Percentiles rank a stretch among this genome's conserved stretches.
Evolutionary conservation across 495 filamentous ascomycete species (phyloP).

Genomic region (Podospora pseudoanserina): DNA sequence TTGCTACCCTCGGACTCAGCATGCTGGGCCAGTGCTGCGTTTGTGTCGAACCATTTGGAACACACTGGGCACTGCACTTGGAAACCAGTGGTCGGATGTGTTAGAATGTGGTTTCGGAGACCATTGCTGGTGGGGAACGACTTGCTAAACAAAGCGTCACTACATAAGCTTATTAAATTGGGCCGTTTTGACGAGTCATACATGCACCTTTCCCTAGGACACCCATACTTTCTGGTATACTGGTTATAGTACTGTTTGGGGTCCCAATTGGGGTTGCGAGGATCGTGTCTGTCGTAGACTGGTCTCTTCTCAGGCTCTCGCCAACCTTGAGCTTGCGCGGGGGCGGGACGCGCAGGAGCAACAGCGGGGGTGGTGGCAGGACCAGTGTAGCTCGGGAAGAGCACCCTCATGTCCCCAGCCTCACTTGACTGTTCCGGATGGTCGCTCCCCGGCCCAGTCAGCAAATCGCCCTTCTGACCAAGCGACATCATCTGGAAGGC

Average conservation of each 20-base stretch:
- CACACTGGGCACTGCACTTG: not conserved
- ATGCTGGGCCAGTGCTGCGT: not conserved
- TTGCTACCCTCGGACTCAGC: not conserved
- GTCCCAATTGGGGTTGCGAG: not conserved
- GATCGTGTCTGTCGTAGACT: not conserved
- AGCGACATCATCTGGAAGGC: not conserved
- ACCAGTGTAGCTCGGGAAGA: not conserved
- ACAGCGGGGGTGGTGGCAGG: not conserved
- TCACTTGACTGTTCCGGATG: not conserved
- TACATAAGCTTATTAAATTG: not conserved
- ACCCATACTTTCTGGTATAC: not conserved
- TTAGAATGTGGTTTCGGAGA: not conserved
- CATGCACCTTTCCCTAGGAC: not conserved
- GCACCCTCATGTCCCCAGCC: not conserved
- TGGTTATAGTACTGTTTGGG: not conserved
- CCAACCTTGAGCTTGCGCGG: not conserved
- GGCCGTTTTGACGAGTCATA: not conserved
- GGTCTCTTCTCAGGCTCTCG: not conserved
- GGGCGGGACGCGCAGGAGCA: not conserved
- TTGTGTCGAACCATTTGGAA: not conserved
- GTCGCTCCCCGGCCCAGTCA: not conserved
- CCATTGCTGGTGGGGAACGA: not conserved
- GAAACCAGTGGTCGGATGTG: not conserved
- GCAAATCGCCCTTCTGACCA: not conserved
- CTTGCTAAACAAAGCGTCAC: not conserved